Conservation (phyloP, 768 basidiomycete species). For the Leccinum uliginosum region DNA sequence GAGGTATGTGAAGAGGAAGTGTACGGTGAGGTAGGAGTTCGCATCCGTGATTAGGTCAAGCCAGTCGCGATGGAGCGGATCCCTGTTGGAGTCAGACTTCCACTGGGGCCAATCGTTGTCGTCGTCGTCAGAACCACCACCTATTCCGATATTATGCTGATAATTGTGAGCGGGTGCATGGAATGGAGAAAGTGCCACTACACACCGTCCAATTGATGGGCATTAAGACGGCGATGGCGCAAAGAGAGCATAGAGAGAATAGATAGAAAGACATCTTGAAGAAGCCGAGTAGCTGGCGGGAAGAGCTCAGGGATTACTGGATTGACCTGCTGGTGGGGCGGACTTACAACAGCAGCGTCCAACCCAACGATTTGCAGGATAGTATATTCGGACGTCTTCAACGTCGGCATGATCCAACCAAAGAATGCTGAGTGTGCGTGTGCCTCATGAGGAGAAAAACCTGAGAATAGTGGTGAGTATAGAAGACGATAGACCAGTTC, state of each 20-base stretch:
- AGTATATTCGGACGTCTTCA: constrained; percentile 86
- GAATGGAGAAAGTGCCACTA: constrained; percentile 1
- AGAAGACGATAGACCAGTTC: not conserved
- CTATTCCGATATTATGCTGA: constrained; percentile 71
- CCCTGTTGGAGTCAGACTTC: constrained; percentile 19
- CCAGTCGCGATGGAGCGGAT: constrained; percentile 54
- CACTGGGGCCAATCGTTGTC: constrained; percentile 45
- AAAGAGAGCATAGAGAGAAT: constrained; percentile 81
- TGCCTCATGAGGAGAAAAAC: constrained; percentile 91
- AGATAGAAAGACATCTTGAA: constrained; percentile 93
- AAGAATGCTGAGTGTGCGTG: constrained; percentile 85
- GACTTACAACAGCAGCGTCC: constrained; percentile 90
- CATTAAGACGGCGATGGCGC: constrained; percentile 84
- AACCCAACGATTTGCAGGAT: constrained; percentile 95
- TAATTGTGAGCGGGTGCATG: not conserved
- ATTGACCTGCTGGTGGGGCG: not conserved
- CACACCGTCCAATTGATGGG: constrained; percentile 90
- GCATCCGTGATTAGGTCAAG: constrained; percentile 88
- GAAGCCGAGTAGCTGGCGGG: constrained; percentile 80
- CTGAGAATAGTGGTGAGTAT: constrained; percentile 35
- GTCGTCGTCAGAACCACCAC: constrained; percentile 43
- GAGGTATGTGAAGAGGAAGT: constrained; percentile 90
- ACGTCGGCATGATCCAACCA: constrained; percentile 94
- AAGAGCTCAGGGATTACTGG: not conserved
- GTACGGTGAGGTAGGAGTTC: constrained; percentile 82